Percentiles rank a stretch among this genome's conserved stretches.
phyloP scores from a whole-genome alignment of 1,139 yeast genomes.

The Pichia sp. region DNA sequence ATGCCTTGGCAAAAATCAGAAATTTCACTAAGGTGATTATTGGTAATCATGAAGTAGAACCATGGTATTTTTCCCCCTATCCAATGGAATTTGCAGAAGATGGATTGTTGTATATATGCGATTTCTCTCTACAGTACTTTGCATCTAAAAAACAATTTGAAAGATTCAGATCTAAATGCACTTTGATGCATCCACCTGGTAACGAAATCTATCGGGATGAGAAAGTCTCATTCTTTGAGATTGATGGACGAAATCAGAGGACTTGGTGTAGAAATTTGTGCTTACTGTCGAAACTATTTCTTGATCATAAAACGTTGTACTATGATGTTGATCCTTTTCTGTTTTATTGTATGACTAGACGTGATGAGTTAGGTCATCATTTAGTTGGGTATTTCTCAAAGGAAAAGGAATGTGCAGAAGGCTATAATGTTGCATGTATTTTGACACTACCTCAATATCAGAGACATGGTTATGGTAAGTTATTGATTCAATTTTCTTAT shows the following conservation, averaged over 20 bases:
- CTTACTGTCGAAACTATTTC: conserved; percentile 73
- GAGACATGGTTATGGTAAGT: conserved; percentile 86
- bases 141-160: conserved; percentile 89
- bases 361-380: conserved; percentile 87
- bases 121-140: conserved; percentile 80
- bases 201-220: conserved; percentile 92
- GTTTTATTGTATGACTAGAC: conserved; percentile 88
- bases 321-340: conserved; percentile 97
- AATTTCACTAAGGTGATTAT: conserved; percentile 70
- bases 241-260: conserved; percentile 91
- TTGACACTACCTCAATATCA: conserved; percentile 93
- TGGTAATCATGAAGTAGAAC: conserved; percentile 90
- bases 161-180: conserved; percentile 78
- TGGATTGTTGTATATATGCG: conserved; percentile 84
- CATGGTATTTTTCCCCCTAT: conserved; percentile 98
- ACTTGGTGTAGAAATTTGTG: conserved; percentile 97
- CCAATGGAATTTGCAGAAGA: conserved; percentile 92
- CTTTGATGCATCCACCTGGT: conserved; percentile 93
- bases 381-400: conserved; percentile 93
- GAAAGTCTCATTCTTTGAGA: conserved; percentile 80
- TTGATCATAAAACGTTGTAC: conserved; percentile 91
- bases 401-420: conserved; percentile 92
- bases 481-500: conserved; percentile 87
- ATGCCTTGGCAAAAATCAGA: conserved; percentile 86
- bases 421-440: conserved; percentile 96